Evolutionary conservation across 192 early-diverging fungal genomes (phyloP).

Genomic region (Chytriomyces sp.): DNA sequence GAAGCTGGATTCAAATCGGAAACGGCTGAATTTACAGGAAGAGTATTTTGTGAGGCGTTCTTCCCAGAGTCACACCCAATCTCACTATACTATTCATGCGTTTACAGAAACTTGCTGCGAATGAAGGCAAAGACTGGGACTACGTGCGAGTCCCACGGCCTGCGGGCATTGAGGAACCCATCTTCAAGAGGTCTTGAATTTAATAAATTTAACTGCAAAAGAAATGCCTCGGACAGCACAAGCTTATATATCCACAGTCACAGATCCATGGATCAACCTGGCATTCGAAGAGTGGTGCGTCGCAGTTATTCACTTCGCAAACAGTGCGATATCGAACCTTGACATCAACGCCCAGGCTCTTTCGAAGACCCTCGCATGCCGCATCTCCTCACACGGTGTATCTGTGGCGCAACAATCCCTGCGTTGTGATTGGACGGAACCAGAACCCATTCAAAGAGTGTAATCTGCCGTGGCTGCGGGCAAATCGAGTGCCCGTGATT

Average conservation of each 20-base stretch:
- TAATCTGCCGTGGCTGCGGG: slow-evolving; percentile 72
- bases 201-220: background rate
- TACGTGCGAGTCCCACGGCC: slow-evolving; percentile 47
- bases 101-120: slow-evolving; percentile 39
- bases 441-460: slow-evolving; percentile 98
- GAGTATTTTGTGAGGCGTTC: slow-evolving; percentile 46
- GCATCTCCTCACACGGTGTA: slow-evolving; percentile 76
- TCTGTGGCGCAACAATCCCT: slow-evolving; percentile 86
- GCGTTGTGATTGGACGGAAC: slow-evolving; percentile 94
- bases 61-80: background rate
- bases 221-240: background rate
- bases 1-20: slow-evolving; percentile 31
- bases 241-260: slow-evolving; percentile 66
- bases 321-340: background rate
- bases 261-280: slow-evolving; percentile 79
- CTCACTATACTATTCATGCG: background rate
- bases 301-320: background rate
- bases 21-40: slow-evolving; percentile 44
- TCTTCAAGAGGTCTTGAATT: slow-evolving; percentile 1
- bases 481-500: slow-evolving; percentile 77
- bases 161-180: slow-evolving; percentile 25
- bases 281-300: slow-evolving; percentile 83
- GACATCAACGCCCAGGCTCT: slow-evolving; percentile 61
- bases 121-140: slow-evolving; percentile 46
- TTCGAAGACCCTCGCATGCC: slow-evolving; percentile 66